A percentile compares a stretch with the other conserved stretches of the same genome.
These are phyloP conservation scores for Lasiodiplodia citricola DNA, from an alignment of 2,329 filamentous ascomycete genomes.

Conservation along the genomic window DNA sequence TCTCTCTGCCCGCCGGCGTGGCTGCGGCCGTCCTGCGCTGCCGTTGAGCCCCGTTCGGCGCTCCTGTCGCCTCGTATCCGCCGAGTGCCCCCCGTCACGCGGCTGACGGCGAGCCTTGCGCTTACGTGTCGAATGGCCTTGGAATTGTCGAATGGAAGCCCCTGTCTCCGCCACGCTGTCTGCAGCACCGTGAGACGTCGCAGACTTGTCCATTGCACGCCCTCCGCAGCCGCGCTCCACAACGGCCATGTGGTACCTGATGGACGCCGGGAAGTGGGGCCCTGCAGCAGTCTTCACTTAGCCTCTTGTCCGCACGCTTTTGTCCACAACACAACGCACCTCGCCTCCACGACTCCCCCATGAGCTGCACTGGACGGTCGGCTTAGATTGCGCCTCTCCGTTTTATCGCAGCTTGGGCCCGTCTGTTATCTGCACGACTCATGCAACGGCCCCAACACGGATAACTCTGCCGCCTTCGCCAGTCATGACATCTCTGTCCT, in stretches of 20 bases:
- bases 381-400: neutral
- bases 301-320: too few species aligned
- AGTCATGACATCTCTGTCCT: neutral
- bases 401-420: constrained; percentile 15
- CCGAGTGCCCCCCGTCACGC: neutral
- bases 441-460: constrained; percentile 2
- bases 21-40: neutral
- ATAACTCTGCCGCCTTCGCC: neutral
- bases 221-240: neutral
- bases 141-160: neutral
- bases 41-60: neutral
- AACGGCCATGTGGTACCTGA: neutral
- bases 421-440: constrained; percentile 13
- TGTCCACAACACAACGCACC: neutral
- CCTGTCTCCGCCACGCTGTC: neutral
- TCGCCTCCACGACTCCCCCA: too few species aligned
- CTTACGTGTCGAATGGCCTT: neutral
- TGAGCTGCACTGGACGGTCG: neutral
- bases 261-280: neutral
- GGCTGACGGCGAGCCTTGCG: neutral
- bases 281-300: neutral
- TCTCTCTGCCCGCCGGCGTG: neutral
- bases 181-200: neutral
- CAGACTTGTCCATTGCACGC: neutral
- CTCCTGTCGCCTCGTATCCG: constrained; percentile 14